A percentile compares a stretch with the other conserved stretches of the same genome.
These are phyloP conservation scores for Papilionanthe hybrid DNA, from an alignment of 116 monocot genomes.

Conservation along the genomic window DNA sequence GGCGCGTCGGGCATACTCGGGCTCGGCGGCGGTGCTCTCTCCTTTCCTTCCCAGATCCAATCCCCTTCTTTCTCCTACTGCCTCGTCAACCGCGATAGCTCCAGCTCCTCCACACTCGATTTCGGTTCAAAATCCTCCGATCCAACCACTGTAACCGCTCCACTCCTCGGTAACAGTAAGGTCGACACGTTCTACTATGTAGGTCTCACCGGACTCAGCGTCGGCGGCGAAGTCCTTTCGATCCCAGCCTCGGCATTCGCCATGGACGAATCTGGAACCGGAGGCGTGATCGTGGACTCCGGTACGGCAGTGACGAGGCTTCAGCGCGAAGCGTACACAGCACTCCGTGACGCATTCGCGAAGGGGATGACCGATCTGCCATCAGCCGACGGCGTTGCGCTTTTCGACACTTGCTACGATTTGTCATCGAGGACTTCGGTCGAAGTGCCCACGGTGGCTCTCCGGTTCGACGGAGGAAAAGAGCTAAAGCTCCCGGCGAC, in stretches of 20 bases:
- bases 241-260: constrained; percentile 58
- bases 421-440: constrained; percentile 48
- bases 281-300: constrained; percentile 82
- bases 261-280: constrained; percentile 46
- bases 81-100: constrained; percentile 57
- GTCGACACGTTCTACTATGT: constrained; percentile 82
- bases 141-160: constrained; percentile 29
- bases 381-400: constrained; percentile 27
- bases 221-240: constrained; percentile 64
- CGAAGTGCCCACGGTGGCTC: constrained; percentile 53
- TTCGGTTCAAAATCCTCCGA: constrained; percentile 22
- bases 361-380: constrained; percentile 45
- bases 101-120: constrained; percentile 40
- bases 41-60: constrained; percentile 50
- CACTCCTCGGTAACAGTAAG: constrained; percentile 44
- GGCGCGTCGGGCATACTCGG: constrained; percentile 53
- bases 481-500: constrained; percentile 52
- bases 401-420: constrained; percentile 94
- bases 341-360: constrained; percentile 54
- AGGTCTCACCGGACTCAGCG: constrained; percentile 69
- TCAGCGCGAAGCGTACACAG: constrained; percentile 46
- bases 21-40: constrained; percentile 51
- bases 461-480: constrained; percentile 31
- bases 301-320: constrained; percentile 82
- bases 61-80: constrained; percentile 55